These are phyloP conservation scores for Eustoma russellianum DNA, from an alignment of 257 asterid species.

Conservation along the genomic window DNA sequence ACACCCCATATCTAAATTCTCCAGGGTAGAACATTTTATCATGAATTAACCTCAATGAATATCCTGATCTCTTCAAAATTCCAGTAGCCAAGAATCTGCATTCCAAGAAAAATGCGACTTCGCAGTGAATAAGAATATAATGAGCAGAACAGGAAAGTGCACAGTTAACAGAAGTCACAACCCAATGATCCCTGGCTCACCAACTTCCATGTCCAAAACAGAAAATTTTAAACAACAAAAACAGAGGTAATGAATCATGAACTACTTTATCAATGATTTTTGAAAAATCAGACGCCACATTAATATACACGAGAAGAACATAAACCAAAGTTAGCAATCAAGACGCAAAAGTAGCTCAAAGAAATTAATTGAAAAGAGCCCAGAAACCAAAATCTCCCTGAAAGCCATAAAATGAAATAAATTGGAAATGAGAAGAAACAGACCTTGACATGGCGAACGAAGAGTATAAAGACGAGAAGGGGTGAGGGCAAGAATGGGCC, in stretches of 20 bases:
- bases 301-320: no score
- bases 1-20: background rate
- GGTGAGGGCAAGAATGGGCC: background rate
- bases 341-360: background rate
- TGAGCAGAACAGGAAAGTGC: background rate
- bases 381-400: background rate
- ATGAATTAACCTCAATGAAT: background rate
- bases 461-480: background rate
- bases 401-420: background rate
- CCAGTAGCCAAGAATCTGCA: constrained; percentile 7
- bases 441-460: constrained; percentile 12
- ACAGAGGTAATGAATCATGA: no score
- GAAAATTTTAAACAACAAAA: no score
- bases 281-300: no score
- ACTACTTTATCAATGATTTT: no score
- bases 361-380: background rate
- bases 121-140: background rate
- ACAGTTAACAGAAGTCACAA: background rate
- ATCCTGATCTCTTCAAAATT: constrained; percentile 6
- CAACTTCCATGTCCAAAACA: no score
- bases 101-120: background rate
- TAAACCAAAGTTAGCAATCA: no score
- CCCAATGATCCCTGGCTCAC: no score
- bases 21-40: background rate
- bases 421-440: background rate